A percentile compares a stretch with the other conserved stretches of the same genome.
These are phyloP conservation scores for Liquidambar formosana DNA, from an alignment of 164 flowering plant species.

Conservation along the genomic window DNA sequence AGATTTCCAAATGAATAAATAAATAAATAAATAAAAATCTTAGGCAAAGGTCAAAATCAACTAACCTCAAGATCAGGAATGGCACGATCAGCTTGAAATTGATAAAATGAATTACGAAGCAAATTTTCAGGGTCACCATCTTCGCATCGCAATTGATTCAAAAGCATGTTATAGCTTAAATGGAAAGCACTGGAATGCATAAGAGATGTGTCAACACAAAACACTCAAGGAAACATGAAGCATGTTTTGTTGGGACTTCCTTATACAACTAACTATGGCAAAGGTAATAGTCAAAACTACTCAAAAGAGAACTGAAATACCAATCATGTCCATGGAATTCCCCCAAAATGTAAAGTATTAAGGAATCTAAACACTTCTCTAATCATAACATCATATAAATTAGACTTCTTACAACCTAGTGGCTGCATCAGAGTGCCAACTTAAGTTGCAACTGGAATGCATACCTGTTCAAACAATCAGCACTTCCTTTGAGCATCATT, in stretches of 20 bases:
- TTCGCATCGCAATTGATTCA: slow-evolving; percentile 92
- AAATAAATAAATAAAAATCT: background rate
- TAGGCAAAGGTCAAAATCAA: slow-evolving; percentile 12
- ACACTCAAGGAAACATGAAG: no score
- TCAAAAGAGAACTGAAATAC: no score
- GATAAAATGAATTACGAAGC: slow-evolving; percentile 93
- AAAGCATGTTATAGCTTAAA: slow-evolving; percentile 95
- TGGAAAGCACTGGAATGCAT: slow-evolving; percentile 83
- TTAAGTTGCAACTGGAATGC: background rate
- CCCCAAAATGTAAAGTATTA: background rate
- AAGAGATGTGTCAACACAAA: slow-evolving; percentile 5
- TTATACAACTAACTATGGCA: no score
- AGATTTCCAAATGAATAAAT: no score
- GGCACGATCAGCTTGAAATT: slow-evolving; percentile 94
- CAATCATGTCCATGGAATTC: no score
- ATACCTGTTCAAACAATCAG: slow-evolving; percentile 96
- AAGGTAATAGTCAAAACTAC: no score
- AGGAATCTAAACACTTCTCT: background rate
- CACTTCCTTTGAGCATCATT: slow-evolving; percentile 92
- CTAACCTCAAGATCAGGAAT: slow-evolving; percentile 93
- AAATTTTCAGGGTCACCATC: slow-evolving; percentile 92
- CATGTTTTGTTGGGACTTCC: no score
- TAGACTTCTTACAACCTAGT: background rate
- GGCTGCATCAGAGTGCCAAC: background rate
- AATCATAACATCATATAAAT: background rate